Conservation (phyloP, 768 basidiomycete genomes). For the Russula sp. region DNA sequence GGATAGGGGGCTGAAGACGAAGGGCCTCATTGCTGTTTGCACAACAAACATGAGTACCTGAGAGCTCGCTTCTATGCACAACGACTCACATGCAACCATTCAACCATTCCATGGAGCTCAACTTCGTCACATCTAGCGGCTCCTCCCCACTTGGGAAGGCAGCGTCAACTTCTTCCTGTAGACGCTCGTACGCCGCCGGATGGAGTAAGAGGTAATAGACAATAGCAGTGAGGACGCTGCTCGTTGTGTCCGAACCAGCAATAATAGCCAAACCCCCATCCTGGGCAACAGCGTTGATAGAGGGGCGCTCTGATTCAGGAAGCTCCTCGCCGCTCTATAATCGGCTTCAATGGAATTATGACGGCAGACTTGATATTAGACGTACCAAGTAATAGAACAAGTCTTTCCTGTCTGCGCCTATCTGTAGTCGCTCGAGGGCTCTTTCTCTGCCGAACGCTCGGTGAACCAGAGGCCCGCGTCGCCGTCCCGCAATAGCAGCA, state of each 20-base stretch:
- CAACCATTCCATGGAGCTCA: slow-evolving; percentile 18
- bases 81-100: slow-evolving; percentile 20
- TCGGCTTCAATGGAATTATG: neutral
- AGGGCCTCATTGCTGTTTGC: slow-evolving; percentile 43
- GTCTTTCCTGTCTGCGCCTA: slow-evolving; percentile 27
- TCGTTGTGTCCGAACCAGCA: slow-evolving; percentile 41
- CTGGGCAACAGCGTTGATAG: slow-evolving; percentile 26
- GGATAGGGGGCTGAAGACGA: slow-evolving; percentile 44
- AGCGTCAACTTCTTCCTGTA: slow-evolving; percentile 17
- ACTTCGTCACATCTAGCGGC: slow-evolving; percentile 13
- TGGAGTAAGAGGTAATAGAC: slow-evolving; percentile 34
- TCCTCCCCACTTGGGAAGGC: slow-evolving; percentile 16
- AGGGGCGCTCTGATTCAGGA: slow-evolving; percentile 9
- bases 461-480: neutral
- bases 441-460: neutral
- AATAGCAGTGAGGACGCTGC: slow-evolving; percentile 32
- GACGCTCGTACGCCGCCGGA: slow-evolving; percentile 25
- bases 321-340: slow-evolving; percentile 15
- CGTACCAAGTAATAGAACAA: slow-evolving; percentile 38
- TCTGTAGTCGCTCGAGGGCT: slow-evolving; percentile 5
- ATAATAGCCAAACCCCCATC: slow-evolving; percentile 36
- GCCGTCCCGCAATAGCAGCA: neutral
- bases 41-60: neutral
- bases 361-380: neutral
- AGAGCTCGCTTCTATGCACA: neutral